Evolutionary conservation across 805 yeast genomes (phyloP).

Genomic region (Clavispora phyllophila): DNA sequence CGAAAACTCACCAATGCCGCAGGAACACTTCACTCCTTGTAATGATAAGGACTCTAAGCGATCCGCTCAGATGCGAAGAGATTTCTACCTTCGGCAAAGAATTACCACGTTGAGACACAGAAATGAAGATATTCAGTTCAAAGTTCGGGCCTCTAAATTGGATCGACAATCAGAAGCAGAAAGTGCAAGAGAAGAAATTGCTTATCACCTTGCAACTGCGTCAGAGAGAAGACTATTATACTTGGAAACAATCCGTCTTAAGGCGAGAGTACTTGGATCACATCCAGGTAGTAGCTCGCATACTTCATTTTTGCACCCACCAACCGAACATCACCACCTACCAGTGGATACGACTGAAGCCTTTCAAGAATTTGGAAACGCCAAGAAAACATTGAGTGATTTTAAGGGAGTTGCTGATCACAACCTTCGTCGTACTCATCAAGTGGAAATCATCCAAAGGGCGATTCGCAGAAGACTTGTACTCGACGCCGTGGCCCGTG

Average conservation of each 20-base stretch:
- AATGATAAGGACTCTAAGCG: neutral
- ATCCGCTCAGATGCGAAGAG: neutral
- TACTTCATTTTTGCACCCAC: neutral
- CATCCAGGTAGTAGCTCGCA: neutral
- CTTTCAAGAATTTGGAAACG: neutral
- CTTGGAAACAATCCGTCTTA: constrained; percentile 1
- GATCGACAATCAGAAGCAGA: neutral
- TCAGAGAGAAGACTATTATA: neutral
- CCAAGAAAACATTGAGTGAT: neutral
- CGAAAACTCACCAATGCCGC: neutral
- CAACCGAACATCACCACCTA: neutral
- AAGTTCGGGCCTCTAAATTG: neutral
- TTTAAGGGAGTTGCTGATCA: too few species aligned
- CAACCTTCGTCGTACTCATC: neutral
- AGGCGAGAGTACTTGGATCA: neutral
- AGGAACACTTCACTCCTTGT: neutral
- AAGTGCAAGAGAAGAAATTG: neutral
- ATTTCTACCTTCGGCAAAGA: neutral
- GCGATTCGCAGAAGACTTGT: neutral
- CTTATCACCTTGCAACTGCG: neutral
- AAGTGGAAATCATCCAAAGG: neutral
- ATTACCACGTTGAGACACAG: neutral
- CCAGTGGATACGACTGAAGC: too few species aligned
- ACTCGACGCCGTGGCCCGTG: neutral
- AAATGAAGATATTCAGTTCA: constrained; percentile 1